phyloP scores from a whole-genome alignment of 768 basidiomycete genomes.

The Tylopilus felleus region DNA sequence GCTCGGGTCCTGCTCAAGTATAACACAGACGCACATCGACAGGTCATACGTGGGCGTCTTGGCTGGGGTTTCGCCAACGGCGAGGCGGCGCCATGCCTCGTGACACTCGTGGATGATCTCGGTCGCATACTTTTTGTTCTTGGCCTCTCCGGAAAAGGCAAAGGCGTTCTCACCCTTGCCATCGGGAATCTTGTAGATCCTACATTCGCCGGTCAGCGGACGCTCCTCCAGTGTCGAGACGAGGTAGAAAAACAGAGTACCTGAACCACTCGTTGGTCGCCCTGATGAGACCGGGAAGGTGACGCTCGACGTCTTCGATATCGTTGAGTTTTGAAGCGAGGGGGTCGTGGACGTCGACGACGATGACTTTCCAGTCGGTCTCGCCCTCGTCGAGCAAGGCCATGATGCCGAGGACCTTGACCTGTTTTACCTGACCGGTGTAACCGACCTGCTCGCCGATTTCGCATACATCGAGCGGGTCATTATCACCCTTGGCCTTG shows the following conservation, averaged over 20 bases:
- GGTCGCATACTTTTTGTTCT: constrained; percentile 99
- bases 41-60: constrained; percentile 72
- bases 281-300: constrained; percentile 93
- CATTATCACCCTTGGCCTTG: constrained; percentile 98
- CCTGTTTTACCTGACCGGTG: constrained; percentile 97
- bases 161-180: constrained; percentile 97
- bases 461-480: constrained; percentile 99
- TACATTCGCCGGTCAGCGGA: constrained; percentile 28
- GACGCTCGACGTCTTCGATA: constrained; percentile 97
- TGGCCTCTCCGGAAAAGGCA: constrained; percentile 98
- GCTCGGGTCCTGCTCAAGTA: neutral
- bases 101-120: constrained; percentile 99
- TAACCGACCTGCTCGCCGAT: constrained; percentile 99
- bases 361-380: constrained; percentile 99
- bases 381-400: constrained; percentile 98
- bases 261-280: constrained; percentile 99
- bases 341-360: constrained; percentile 94
- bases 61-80: constrained; percentile 73
- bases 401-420: constrained; percentile 99
- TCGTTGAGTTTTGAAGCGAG: constrained; percentile 96
- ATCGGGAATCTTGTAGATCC: constrained; percentile 96
- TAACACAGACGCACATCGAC: constrained; percentile 64
- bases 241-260: constrained; percentile 33
- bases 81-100: constrained; percentile 95
- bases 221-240: too few species aligned